Evolutionary conservation across 1,139 yeast species (phyloP), one percentile per base, ranked within the genome.

Genomic region (Candida sanyaensis): DNA sequence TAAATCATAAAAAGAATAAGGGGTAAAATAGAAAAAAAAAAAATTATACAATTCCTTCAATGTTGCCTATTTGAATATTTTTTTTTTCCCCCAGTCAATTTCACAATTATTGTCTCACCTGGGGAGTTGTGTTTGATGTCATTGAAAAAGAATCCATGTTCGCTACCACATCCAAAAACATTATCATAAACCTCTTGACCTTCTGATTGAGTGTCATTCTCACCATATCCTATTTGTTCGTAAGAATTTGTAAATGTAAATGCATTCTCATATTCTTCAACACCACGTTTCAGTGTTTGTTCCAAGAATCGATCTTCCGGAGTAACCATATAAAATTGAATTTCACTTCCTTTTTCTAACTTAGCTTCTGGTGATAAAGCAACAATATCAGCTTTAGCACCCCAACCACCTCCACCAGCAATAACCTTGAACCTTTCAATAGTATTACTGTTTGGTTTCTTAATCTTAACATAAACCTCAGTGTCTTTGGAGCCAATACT

Each of bases 331-430:
- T 60, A 69, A 55, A 83, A 81, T 48, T 75, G 71, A 41, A 83
- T 63, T 37, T 61, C 57, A 58, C 78, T 81, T 11, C 85, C 85
- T 17, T 60, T 62, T 3, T 52, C 47, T 4, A 78, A 62, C 40
- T 64, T 59, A 0, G 86, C 84, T 10, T 77, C 78, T 1, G 86
- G 83, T 7, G 84, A 83, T 21, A 83, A 63, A 1, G 81, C 88
- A 11, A 83, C 68, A 60, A 82, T 78, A 39, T 77, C 75, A 0
- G 86, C 80, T 48, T 83, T 77, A 32, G 83, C 76, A 1, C 86
- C 85, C 88, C 88, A 83, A 9, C 81, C 79, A 2, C 88, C 88
- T 4, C 88, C 88, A 1, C 81, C 81, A 5, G 88, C 88, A 36
- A 81, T 75, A 17, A 83, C 84, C 56, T 79, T 75, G 58, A 68